Conservation (phyloP, 139 green algal species). For the Tetraselmis striata region DNA sequence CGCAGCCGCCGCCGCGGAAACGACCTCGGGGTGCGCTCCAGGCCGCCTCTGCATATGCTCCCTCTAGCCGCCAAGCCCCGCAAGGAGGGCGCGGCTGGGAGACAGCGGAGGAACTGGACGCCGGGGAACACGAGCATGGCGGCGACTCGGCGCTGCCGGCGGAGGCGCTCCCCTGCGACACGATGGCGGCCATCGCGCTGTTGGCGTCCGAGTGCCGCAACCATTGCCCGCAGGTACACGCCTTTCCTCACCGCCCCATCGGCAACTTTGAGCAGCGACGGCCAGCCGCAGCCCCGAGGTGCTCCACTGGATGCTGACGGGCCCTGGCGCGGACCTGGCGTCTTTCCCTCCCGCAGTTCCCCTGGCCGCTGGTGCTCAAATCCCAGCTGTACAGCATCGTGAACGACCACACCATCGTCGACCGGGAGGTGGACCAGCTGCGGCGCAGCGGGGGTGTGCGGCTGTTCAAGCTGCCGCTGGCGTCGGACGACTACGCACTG, state of each 20-base stretch:
- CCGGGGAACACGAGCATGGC: background rate
- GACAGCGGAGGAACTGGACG: no score
- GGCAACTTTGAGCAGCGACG: background rate
- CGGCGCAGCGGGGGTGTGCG: slow-evolving; percentile 3
- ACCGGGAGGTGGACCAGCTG: background rate
- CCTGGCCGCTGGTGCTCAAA: slow-evolving; percentile 7
- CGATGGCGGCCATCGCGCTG: slow-evolving; percentile 1
- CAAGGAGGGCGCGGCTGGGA: background rate
- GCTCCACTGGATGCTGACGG: no score
- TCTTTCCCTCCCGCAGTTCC: background rate
- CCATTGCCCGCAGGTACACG: background rate
- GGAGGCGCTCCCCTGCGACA: slow-evolving; percentile 5
- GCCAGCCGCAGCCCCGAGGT: no score
- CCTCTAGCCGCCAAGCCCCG: background rate
- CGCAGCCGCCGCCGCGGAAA: background rate
- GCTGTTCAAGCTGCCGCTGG: slow-evolving; percentile 28
- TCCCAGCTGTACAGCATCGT: slow-evolving; percentile 11
- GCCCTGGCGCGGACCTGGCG: background rate
- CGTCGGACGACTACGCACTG: slow-evolving; percentile 27
- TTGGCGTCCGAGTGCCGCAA: background rate
- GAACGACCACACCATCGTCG: slow-evolving; percentile 1
- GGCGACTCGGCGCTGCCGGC: background rate
- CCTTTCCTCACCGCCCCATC: background rate
- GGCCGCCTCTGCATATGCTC: background rate
- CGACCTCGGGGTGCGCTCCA: background rate